Base-by-base conservation (phyloP, 106 monocot species). In the Ottelia alismoides region DNA sequence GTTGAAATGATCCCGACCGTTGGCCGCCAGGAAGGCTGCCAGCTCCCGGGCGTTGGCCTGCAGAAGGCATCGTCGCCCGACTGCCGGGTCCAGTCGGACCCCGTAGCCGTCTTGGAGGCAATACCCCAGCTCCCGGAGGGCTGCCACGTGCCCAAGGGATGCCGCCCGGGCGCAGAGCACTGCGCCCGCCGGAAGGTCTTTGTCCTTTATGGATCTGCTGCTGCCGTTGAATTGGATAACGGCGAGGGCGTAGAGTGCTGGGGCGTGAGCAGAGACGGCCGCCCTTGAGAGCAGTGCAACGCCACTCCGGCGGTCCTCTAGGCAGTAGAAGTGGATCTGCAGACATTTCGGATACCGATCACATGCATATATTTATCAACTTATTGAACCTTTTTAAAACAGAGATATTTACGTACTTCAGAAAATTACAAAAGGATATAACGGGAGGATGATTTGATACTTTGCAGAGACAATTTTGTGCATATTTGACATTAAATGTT, bases 101-200 rank as follows among this genome's bases (percentile, higher is more conserved):
- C n/a, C n/a, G n/a, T n/a, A n/a, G n/a, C n/a, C n/a, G n/a, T n/a
- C n/a, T n/a, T n/a, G n/a, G n/a, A n/a, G 69, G 76, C 76, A 81
- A 67, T 81, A 73, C 22, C 81, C 81, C 62, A 81, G 60, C 72
- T 76, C 81, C 1, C 81, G 76, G 43, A 81, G 55, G 17, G 81
- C 81, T 47, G 72, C 69, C 11, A 76, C 40, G 68, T 76, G 69
- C 25, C 76, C 76, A 0, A 81, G 52, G 10, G 22, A 45, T 2
- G 76, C 76, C 4, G 81, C 64, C 28, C 69, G 54, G 21, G 68
- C 76, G 45, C 81, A 76, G 49, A 80, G 71, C 28, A 68, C 62
- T 27, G 67, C 75, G 28, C 75, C 80, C 7, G 75, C 72, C 16
- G 60, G 71, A 26, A 70, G 68, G 59, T 80, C 72, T 45, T 69